Evolutionary conservation across 1,284 basidiomycete species (phyloP), one percentile per base, ranked within the genome.

Genomic region (Coriolopsis trogii): DNA sequence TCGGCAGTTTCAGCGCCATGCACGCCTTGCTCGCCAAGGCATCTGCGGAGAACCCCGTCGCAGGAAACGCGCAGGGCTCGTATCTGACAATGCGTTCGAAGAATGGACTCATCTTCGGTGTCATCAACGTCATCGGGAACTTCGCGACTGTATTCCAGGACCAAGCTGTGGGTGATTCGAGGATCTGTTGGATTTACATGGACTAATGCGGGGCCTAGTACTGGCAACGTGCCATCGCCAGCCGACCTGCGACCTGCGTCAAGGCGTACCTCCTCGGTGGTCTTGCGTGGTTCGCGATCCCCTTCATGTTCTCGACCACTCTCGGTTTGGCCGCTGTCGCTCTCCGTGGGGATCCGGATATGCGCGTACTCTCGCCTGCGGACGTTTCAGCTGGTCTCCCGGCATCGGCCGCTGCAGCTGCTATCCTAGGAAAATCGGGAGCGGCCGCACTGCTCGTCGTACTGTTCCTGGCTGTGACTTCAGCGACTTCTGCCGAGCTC

Each of bases 261-360:
- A 91, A 91, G 67, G 94, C 91, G 0, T 97, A 94, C 72, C 73
- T 96, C 8, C 77, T 93, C 20, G 94, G 93, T 41, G 94, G 94
- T n/a, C 68, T 95, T 3, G 88, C 91, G 10, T 93, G 92, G 91
- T 90, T 94, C 63, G 85, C 89, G 1, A 91, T 92, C 51, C 91
- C 92, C 0, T 90, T 93, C 67, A 80, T 81, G 26, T 81, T 90
- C 59, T 85, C 90, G 0, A 92, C 88, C 0, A 92, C 90, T 0
- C 80, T 96, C 20, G 92, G 92, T 9, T 77, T 95, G 2, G 81
- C 90, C 6, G 91, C 92, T 3, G 87, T 91, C 7, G 92, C 91
- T 1, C 78, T 95, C 8, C 78, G 78, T 29, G 85, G 84, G 16
- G 83, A 90, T 62, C 80, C 87, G n/a, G 76, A 80, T 54, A 89